Evolutionary conservation across 306 rosid genomes (phyloP), one percentile per base, ranked within the genome.

Genomic region (Vachellia pachyceras): DNA sequence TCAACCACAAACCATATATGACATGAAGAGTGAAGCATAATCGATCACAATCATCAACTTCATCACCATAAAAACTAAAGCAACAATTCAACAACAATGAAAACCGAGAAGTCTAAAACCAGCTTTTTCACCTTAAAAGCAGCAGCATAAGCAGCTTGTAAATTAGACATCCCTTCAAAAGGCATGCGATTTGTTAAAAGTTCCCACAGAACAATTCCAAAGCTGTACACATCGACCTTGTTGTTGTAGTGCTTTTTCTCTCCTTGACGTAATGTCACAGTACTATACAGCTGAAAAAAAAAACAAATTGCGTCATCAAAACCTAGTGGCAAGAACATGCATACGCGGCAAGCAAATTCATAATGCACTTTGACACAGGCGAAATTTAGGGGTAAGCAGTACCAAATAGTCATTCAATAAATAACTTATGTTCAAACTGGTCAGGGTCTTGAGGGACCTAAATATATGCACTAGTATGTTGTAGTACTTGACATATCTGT

Each of bases 121-220:
- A 41, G 49, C 45, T 65, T 80, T 40, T 79, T 73, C 83, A 95
- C 99, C 99, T 95, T 95, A 80, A 95, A 95, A 49, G 99, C 99
- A 82, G 99, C 99, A 71, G 98, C 98, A 84, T 95, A 95, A 45
- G 99, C 99, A 71, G 99, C 99, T 86, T 95, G 99, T 86, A 95
- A 87, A 89, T 95, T 95, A 46, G 99, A 95, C 99, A 95, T 95
- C 86, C 99, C 99, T 83, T 95, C 99, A 73, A 95, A 95, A 17
- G 99, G 99, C 99, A 95, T 91, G 65, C 99, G 98, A 76, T 95
- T 95, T 66, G 99, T 95, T 86, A 95, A 80, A 57, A 95, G 85
- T 85, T 95, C 99, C 99, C 99, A 95, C 66, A 95, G 83, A 83
- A 95, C 99, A 73, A 95, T 90, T 67, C 99, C 99, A 84, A 95